Evolutionary conservation across 2,329 filamentous ascomycete species (phyloP), one percentile per base, ranked within the genome.

Genomic region (Geosmithia flava): DNA sequence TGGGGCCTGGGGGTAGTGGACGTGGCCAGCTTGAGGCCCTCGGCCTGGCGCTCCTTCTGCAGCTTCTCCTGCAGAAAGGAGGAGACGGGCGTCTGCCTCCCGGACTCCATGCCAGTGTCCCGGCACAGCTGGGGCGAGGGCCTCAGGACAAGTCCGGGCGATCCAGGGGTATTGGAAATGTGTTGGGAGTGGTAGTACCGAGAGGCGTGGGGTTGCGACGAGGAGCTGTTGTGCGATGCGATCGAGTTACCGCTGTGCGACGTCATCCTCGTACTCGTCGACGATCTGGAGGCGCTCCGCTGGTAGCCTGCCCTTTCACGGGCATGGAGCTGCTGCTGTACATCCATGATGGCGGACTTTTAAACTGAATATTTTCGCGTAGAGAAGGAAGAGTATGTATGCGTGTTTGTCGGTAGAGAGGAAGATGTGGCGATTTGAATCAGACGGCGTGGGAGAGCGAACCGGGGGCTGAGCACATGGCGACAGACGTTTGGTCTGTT

Each of bases 11-110:
- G 33, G 5, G 33, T 37, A 11, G 33, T 3, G 33, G 33, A 37
- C 10, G 33, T 3, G 33, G 33, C 6, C 10, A 55, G 55, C 44
- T 68, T 68, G 41, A 75, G 72, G 45, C 64, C 67, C 53, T 78
- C 75, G 0, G 67, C 65, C 47, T 62, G 69, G 33, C 75, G 68
- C 53, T 76, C 72, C 27, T 64, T 70, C 45, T 72, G 68, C n/a
- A 80, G 60, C 51, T 68, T 72, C 55, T 79, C 75, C 44, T 77
- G 76, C 2, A 80, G 62, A 46, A 78, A 73, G 16, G 63, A 69
- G 0, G 76, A 80, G 15, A 72, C 60, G 1, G 66, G 64, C 23
- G 60, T 58, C 42, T 65, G 68, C 16, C 66, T 65, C 3, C 58
- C 53, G 3, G 65, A 60, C 19, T 76, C 72, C 29, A 62, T 61